These are phyloP conservation scores for Fusarium heterosporum DNA, from an alignment of 2,329 filamentous ascomycete genomes.

Conservation along the genomic window DNA sequence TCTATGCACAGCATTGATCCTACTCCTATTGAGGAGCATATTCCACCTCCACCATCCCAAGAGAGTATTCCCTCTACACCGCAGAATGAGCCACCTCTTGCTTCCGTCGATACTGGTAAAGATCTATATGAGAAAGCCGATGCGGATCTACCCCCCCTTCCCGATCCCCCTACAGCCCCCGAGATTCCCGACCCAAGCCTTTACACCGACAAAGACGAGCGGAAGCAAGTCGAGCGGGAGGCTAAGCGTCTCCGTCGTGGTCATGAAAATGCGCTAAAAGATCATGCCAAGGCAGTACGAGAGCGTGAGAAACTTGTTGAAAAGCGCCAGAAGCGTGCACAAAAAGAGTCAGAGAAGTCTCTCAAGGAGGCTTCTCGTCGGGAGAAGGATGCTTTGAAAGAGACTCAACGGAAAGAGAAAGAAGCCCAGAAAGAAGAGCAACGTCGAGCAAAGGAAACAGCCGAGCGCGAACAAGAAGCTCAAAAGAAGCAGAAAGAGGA, in stretches of 20 bases:
- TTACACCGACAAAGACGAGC: constrained; percentile 72
- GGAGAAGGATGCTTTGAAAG: constrained; percentile 48
- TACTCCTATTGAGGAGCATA: constrained; percentile 51
- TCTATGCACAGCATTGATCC: constrained; percentile 59
- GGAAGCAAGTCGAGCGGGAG: constrained; percentile 77
- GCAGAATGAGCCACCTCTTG: neutral
- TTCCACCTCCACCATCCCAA: neutral
- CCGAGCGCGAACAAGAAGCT: constrained; percentile 22
- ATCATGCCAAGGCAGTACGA: constrained; percentile 71
- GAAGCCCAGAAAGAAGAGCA: constrained; percentile 42
- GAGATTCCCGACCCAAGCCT: constrained; percentile 64
- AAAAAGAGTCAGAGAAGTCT: constrained; percentile 53
- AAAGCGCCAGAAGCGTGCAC: constrained; percentile 61
- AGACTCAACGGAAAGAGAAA: constrained; percentile 49
- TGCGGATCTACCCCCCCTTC: constrained; percentile 51
- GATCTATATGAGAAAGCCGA: constrained; percentile 19
- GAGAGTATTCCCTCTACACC: neutral
- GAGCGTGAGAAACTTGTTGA: constrained; percentile 71
- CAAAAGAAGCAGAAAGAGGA: constrained; percentile 31
- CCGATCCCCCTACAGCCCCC: constrained; percentile 61
- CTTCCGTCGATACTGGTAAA: neutral
- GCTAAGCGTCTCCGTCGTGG: constrained; percentile 70
- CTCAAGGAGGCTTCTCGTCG: constrained; percentile 45
- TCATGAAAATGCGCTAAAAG: constrained; percentile 75
- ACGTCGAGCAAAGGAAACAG: constrained; percentile 20